Conservation (phyloP, 2,329 filamentous ascomycete genomes). For the Penicillium crustosum region DNA sequence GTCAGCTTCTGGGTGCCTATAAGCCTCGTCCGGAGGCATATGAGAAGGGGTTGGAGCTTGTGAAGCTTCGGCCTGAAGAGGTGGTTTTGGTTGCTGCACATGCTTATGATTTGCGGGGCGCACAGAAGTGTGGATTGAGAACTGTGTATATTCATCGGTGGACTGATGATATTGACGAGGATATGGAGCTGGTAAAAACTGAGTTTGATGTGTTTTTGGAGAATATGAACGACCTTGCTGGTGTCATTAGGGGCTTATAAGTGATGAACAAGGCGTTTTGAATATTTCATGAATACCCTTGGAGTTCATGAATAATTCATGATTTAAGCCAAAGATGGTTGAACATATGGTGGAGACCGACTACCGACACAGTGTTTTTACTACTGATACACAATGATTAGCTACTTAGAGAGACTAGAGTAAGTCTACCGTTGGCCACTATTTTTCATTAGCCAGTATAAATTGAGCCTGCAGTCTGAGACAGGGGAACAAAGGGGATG, state of each 20-base stretch:
- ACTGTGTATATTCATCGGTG: slow-evolving; percentile 55
- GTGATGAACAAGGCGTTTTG: too few species aligned
- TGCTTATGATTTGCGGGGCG: slow-evolving; percentile 55
- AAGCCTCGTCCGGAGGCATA: slow-evolving; percentile 54
- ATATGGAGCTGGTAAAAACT: slow-evolving; percentile 42
- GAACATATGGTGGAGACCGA: too few species aligned
- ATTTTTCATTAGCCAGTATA: too few species aligned
- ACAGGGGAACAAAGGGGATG: too few species aligned
- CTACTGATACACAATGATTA: too few species aligned
- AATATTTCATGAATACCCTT: background rate
- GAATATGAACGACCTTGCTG: slow-evolving; percentile 19
- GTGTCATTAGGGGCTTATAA: slow-evolving; percentile 7
- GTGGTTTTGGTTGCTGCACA: slow-evolving; percentile 56
- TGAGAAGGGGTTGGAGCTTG: slow-evolving; percentile 45
- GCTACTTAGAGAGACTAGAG: too few species aligned
- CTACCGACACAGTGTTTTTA: too few species aligned
- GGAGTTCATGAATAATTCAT: background rate
- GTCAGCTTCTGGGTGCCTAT: slow-evolving; percentile 51
- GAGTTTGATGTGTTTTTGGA: slow-evolving; percentile 45
- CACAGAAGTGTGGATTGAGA: slow-evolving; percentile 50
- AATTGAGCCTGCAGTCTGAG: too few species aligned
- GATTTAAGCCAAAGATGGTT: background rate
- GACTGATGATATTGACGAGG: slow-evolving; percentile 55
- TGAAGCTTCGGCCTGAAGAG: slow-evolving; percentile 49
- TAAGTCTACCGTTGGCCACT: too few species aligned